Percentiles rank a stretch among this genome's conserved stretches.
Evolutionary conservation across 345 rosid species (phyloP).

Genomic region (Boechera stricta): DNA sequence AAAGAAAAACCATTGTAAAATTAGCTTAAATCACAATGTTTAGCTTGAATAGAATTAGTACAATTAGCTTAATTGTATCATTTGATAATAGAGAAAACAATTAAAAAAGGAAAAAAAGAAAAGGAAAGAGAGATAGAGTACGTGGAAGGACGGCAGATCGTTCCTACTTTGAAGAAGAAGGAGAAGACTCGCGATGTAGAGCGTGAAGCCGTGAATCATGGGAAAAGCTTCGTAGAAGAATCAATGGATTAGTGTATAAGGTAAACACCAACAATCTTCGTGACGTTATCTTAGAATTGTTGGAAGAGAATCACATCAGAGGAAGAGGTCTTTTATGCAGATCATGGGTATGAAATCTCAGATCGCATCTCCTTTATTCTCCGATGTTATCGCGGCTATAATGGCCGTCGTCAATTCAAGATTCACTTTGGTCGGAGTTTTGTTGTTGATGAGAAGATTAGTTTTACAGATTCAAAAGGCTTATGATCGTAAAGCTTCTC

Average conservation of each 20-base stretch:
- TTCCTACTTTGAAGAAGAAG: constrained; percentile 24
- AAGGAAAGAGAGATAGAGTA: too few relatives aligned
- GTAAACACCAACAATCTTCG: constrained; percentile 60
- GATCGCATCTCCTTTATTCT: constrained; percentile 70
- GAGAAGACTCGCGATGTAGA: constrained; percentile 3
- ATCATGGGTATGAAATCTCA: constrained; percentile 74
- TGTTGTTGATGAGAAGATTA: constrained; percentile 57
- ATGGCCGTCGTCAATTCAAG: constrained; percentile 68
- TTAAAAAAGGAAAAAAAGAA: too few relatives aligned
- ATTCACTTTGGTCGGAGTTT: constrained; percentile 67
- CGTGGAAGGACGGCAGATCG: neutral
- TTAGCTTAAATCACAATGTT: too few relatives aligned
- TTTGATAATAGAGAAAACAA: too few relatives aligned
- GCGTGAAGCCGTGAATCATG: constrained; percentile 50
- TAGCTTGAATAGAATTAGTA: too few relatives aligned
- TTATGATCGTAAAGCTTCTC: constrained; percentile 63
- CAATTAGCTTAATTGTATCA: too few relatives aligned
- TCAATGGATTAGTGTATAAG: constrained; percentile 70
- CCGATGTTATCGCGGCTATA: constrained; percentile 67
- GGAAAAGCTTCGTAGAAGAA: constrained; percentile 77
- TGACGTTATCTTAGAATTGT: constrained; percentile 61
- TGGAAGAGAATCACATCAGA: constrained; percentile 65
- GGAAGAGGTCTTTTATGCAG: constrained; percentile 87
- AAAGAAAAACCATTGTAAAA: too few relatives aligned
- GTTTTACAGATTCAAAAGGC: constrained; percentile 68